Percentiles rank a stretch among this genome's conserved stretches.
phyloP scores from a whole-genome alignment of 1,284 basidiomycete species.

The Neolentinus lepideus region DNA sequence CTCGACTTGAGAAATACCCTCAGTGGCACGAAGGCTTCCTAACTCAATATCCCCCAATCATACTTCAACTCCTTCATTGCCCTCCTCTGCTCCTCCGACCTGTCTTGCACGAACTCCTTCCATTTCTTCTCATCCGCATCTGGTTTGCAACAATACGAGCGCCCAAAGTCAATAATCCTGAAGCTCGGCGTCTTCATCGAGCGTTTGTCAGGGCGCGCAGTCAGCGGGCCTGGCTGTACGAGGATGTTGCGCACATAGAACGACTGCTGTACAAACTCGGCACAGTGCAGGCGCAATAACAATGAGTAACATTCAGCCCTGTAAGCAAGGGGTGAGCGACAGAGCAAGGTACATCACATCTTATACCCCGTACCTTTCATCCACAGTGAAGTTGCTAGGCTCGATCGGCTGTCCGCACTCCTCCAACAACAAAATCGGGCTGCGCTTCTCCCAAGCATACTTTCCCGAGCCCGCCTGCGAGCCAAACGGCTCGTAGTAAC shows the following conservation, averaged over 20 bases:
- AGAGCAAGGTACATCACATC: not conserved
- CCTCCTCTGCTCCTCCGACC: not conserved
- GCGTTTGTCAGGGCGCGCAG: constrained; percentile 18
- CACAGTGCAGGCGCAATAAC: constrained; percentile 31
- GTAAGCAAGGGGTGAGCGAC: not conserved
- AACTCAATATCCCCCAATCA: not conserved
- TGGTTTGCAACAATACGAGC: constrained; percentile 6
- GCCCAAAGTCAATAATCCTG: constrained; percentile 48
- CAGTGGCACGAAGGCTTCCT: too few species aligned
- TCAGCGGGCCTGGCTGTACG: constrained; percentile 36
- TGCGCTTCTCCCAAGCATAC: constrained; percentile 15
- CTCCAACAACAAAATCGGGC: constrained; percentile 43
- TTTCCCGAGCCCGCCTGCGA: constrained; percentile 10
- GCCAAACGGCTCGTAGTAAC: constrained; percentile 33
- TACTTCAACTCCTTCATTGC: not conserved
- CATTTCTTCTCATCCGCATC: not conserved
- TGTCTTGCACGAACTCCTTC: not conserved
- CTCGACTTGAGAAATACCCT: too few species aligned
- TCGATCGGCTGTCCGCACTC: constrained; percentile 35
- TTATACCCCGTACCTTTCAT: constrained; percentile 25
- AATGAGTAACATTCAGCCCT: constrained; percentile 37
- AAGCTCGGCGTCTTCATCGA: constrained; percentile 28
- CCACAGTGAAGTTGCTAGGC: constrained; percentile 20
- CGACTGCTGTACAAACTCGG: constrained; percentile 34
- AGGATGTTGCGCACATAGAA: constrained; percentile 38